A percentile compares a stretch with the other conserved stretches of the same genome.
phyloP scores from a whole-genome alignment of 495 filamentous ascomycete genomes.

The Xylona heveae region DNA sequence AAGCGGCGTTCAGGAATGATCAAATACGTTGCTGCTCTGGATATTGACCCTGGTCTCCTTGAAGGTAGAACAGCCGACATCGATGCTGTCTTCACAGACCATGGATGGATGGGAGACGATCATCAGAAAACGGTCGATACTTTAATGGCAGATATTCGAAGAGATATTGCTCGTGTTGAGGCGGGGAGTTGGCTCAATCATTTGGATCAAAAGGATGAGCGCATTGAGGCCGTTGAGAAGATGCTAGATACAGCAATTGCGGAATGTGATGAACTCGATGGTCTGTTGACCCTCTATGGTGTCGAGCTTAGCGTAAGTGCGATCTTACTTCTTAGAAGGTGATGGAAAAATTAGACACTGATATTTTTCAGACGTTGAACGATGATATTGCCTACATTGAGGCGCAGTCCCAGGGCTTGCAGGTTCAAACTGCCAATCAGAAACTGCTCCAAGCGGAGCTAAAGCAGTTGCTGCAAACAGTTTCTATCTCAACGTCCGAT shows the following conservation, averaged over 20 bases:
- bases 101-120: conserved; percentile 68
- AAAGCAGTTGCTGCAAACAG: conserved; percentile 58
- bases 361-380: conserved; percentile 51
- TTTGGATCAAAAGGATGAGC: conserved; percentile 74
- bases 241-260: conserved; percentile 73
- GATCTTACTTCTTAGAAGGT: too few relatives aligned
- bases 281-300: conserved; percentile 76
- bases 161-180: conserved; percentile 75
- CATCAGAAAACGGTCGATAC: conserved; percentile 56
- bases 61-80: conserved; percentile 41
- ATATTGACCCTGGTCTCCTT: conserved; percentile 47
- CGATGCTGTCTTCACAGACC: conserved; percentile 60
- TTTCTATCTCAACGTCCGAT: conserved; percentile 60
- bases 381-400: conserved; percentile 95
- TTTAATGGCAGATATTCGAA: conserved; percentile 60
- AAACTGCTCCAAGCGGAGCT: conserved; percentile 81
- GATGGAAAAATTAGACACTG: too few relatives aligned
- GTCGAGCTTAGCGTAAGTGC: conserved; percentile 74
- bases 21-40: conserved; percentile 58
- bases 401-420: conserved; percentile 85
- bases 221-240: conserved; percentile 58
- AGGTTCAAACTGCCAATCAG: conserved; percentile 93
- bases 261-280: conserved; percentile 91
- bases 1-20: conserved; percentile 54
- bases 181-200: conserved; percentile 81